A percentile compares a stretch with the other conserved stretches of the same genome.
phyloP scores from a whole-genome alignment of 2,329 filamentous ascomycete species.

The Dothideomycetes sp. region DNA sequence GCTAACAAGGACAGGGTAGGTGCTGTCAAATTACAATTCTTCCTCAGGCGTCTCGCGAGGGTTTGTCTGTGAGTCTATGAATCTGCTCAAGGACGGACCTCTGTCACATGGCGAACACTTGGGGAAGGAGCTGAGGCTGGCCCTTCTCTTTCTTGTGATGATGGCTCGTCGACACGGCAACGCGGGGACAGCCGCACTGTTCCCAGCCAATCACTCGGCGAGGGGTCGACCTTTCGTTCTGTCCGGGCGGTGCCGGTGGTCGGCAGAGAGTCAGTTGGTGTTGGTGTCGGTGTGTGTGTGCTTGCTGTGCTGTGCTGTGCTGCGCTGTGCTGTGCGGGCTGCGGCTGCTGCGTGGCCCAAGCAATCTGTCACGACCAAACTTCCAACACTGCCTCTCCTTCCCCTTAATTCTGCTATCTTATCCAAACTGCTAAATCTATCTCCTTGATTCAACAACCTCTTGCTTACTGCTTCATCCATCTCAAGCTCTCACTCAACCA shows the following conservation, averaged over 20 bases:
- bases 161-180: slow-evolving; percentile 9
- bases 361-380: slow-evolving; percentile 13
- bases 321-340: too few species aligned
- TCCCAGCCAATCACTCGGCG: background rate
- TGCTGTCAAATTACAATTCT: slow-evolving; percentile 3
- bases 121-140: slow-evolving; percentile 7
- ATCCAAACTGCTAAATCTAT: slow-evolving; percentile 1
- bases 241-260: slow-evolving; percentile 1
- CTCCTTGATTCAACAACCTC: background rate
- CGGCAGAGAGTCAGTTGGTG: background rate
- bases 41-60: too few species aligned
- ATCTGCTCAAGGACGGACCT: too few species aligned
- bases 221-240: background rate
- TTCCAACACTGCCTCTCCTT: slow-evolving; percentile 5
- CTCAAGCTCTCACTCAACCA: background rate
- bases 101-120: too few species aligned
- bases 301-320: too few species aligned
- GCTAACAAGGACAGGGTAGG: slow-evolving; percentile 1
- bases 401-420: slow-evolving; percentile 6
- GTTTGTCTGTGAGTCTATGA: too few species aligned
- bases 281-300: too few species aligned
- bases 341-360: slow-evolving; percentile 11
- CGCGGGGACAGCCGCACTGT: background rate
- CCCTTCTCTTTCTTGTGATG: background rate
- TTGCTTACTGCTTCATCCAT: slow-evolving; percentile 1